Base-by-base conservation (phyloP, 2,329 filamentous ascomycete species). In the Graphilbum fragrans region DNA sequence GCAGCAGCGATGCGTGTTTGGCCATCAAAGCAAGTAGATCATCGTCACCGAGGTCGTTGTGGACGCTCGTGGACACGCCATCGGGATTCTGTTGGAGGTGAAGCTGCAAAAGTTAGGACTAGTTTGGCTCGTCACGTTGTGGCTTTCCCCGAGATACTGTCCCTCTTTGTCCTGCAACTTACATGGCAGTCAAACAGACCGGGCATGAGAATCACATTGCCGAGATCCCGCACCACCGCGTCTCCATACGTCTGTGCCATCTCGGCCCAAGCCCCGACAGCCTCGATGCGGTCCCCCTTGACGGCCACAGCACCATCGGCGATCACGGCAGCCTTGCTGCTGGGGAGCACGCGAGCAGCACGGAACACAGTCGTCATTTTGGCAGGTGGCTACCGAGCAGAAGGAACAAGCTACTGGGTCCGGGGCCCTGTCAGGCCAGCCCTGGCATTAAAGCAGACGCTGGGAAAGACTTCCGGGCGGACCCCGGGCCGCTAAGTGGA, bases 141-240 rank as follows among this genome's bases (percentile, higher is more conserved):
- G 7, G 7, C 23, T 27, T 12, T 27, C 23, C 12, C 23, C 7
- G 7, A 27, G 12, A 27, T 12, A 7, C 23, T 27, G 7, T 27
- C 23, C 23, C 23, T 27, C 23, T 27, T 12, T 27, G 7, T 31
- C 8, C 5, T 16, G 6, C 10, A 6, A 35, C 40, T 33, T 41
- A 47, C 44, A 37, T 48, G 46, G 25, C 46, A 48, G 40, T 47
- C 45, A 39, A 48, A 48, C 1, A 48, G 27, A 1, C 46, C 46
- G 3, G 46, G 46, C 37, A 47, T 42, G 18, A 48, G 14, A 2
- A 44, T 48, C 17, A 43, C 46, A n/a, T 48, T 38, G 2, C 46
- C 46, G 3, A 48, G 45, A 11, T 46, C 46, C 16, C 36, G 25
- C 2, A 45, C 38, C 3, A 29, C 2, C 3, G 21, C 17, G 16